Evolutionary conservation across 768 basidiomycete genomes (phyloP).

Genomic region (Panellus pusillus): DNA sequence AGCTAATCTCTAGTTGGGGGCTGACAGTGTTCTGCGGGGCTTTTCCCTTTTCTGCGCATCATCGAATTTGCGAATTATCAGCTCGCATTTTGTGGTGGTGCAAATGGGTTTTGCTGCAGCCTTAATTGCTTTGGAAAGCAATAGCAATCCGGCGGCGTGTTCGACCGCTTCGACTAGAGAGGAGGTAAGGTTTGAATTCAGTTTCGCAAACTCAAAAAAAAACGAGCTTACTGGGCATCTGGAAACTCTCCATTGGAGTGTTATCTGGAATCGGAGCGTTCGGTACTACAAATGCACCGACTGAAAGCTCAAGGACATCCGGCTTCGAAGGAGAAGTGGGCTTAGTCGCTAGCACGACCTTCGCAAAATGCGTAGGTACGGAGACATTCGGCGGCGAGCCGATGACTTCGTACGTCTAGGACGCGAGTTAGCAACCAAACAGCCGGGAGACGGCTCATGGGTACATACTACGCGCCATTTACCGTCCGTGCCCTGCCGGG

Average conservation of each 20-base stretch:
- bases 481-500: slow-evolving; percentile 84
- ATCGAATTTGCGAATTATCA: slow-evolving; percentile 87
- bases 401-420: slow-evolving; percentile 90
- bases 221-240: slow-evolving; percentile 66
- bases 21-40: slow-evolving; percentile 52
- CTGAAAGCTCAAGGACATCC: slow-evolving; percentile 70
- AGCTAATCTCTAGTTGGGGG: slow-evolving; percentile 38
- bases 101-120: slow-evolving; percentile 80
- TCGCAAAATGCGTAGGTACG: slow-evolving; percentile 98
- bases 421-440: neutral
- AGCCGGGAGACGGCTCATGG: neutral
- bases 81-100: slow-evolving; percentile 83
- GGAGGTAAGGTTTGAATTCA: neutral
- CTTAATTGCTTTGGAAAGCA: slow-evolving; percentile 87
- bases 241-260: slow-evolving; percentile 75
- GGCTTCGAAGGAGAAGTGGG: slow-evolving; percentile 74
- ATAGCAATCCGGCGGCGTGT: slow-evolving; percentile 78
- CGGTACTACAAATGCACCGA: slow-evolving; percentile 94
- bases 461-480: slow-evolving; percentile 91
- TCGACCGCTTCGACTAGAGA: slow-evolving; percentile 87
- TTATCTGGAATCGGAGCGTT: slow-evolving; percentile 91
- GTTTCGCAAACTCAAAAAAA: neutral
- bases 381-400: slow-evolving; percentile 86
- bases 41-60: slow-evolving; percentile 75
- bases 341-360: slow-evolving; percentile 81